phyloP scores from a whole-genome alignment of 306 rosid genomes.

The Acmispon strigosus region DNA sequence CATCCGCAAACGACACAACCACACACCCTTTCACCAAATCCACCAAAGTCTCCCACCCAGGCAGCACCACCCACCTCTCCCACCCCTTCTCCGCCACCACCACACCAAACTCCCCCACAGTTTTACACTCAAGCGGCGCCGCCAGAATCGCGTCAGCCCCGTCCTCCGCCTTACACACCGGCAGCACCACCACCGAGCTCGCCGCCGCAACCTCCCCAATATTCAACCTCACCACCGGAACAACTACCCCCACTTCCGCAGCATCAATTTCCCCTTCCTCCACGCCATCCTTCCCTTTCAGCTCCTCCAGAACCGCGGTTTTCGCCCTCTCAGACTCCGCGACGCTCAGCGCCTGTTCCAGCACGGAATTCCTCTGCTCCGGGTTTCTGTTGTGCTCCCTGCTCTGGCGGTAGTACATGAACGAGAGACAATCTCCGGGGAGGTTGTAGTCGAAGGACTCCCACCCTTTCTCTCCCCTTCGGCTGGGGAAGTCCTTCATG shows the following conservation, averaged over 20 bases:
- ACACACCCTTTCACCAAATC: conserved; percentile 51
- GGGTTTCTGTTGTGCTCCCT: conserved; percentile 48
- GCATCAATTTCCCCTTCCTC: not conserved
- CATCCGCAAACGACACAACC: conserved; percentile 64
- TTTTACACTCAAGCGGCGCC: conserved; percentile 59
- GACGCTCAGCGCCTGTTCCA: conserved; percentile 49
- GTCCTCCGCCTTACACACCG: conserved; percentile 59
- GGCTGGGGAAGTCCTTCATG: conserved; percentile 64
- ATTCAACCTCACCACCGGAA: conserved; percentile 82
- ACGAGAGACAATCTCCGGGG: conserved; percentile 75
- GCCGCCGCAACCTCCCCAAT: conserved; percentile 88
- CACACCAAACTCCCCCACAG: conserved; percentile 63
- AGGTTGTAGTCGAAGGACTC: conserved; percentile 44
- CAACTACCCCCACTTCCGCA: not conserved
- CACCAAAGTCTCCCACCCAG: conserved; percentile 58
- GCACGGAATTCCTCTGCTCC: conserved; percentile 26
- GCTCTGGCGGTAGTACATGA: conserved; percentile 59
- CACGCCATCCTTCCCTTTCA: not conserved
- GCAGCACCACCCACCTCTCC: conserved; percentile 82
- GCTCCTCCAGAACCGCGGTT: conserved; percentile 11
- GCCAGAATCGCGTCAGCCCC: conserved; percentile 40
- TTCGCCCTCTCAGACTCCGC: conserved; percentile 54
- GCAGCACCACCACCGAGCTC: conserved; percentile 50
- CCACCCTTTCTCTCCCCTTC: conserved; percentile 66
- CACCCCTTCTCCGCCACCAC: conserved; percentile 82